phyloP scores from a whole-genome alignment of 768 basidiomycete genomes.

The Tulasnella sp. region DNA sequence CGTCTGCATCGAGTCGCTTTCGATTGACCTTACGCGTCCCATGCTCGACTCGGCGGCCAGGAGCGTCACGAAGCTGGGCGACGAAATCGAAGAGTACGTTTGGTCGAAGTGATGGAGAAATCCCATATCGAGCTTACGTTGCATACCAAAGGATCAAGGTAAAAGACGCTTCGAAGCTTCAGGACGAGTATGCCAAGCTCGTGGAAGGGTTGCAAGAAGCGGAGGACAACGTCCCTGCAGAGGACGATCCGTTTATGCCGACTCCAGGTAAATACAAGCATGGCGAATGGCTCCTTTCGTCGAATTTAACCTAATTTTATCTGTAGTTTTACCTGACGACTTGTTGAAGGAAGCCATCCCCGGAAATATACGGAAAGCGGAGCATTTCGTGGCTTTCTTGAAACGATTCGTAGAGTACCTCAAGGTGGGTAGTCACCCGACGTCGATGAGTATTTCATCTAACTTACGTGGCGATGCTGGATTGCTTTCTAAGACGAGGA shows the following conservation, averaged over 20 bases:
- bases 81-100: slow-evolving; percentile 88
- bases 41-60: slow-evolving; percentile 93
- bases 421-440: slow-evolving; percentile 45
- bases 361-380: slow-evolving; percentile 96
- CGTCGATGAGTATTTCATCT: background rate
- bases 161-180: slow-evolving; percentile 85
- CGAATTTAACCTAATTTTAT: background rate
- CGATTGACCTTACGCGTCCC: slow-evolving; percentile 91
- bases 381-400: slow-evolving; percentile 97
- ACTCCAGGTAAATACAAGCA: slow-evolving; percentile 57
- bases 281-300: background rate
- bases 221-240: slow-evolving; percentile 31
- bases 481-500: slow-evolving; percentile 57
- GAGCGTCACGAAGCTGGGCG: slow-evolving; percentile 73
- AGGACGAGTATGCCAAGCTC: slow-evolving; percentile 91
- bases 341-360: slow-evolving; percentile 91
- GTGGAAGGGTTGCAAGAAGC: slow-evolving; percentile 88
- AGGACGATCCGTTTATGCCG: slow-evolving; percentile 68
- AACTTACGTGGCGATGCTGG: background rate
- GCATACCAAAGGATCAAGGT: slow-evolving; percentile 64
- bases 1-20: slow-evolving; percentile 96
- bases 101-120: background rate
- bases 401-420: slow-evolving; percentile 98
- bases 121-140: background rate
- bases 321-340: slow-evolving; percentile 79